Evolutionary conservation across 2,329 filamentous ascomycete species (phyloP).

Genomic region (Claviceps capensis): DNA sequence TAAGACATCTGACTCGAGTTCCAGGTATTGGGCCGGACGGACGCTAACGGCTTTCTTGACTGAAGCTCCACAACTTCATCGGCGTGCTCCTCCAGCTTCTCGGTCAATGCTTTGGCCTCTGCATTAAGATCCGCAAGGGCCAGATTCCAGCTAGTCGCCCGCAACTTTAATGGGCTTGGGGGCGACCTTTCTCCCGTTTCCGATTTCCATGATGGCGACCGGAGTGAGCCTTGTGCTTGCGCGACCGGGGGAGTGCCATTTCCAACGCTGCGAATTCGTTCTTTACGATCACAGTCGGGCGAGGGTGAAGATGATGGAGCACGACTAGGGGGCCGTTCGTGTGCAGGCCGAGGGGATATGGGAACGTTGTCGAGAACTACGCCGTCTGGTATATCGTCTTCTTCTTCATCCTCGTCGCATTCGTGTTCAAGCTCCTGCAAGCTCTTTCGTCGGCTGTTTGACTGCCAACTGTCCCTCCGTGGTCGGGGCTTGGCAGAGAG

Average conservation of each 20-base stretch:
- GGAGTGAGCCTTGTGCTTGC: conserved; percentile 43
- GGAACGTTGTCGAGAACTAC: conserved; percentile 71
- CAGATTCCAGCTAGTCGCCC: conserved; percentile 63
- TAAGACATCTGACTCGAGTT: conserved; percentile 20
- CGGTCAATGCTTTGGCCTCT: conserved; percentile 62
- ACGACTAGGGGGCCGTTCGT: conserved; percentile 40
- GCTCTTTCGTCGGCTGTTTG: conserved; percentile 50
- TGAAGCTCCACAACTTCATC: conserved; percentile 39
- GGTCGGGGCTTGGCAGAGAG: conserved; percentile 20
- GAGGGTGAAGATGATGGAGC: conserved; percentile 40
- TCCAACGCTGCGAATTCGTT: conserved; percentile 41
- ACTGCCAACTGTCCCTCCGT: conserved; percentile 59
- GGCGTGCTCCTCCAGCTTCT: conserved; percentile 68
- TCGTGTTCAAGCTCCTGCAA: conserved; percentile 60
- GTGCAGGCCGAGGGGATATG: conserved; percentile 55
- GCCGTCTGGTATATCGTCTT: conserved; percentile 66
- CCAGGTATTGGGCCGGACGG: conserved; percentile 27
- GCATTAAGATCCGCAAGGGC: conserved; percentile 54
- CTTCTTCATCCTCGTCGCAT: conserved; percentile 61
- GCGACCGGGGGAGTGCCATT: conserved; percentile 50
- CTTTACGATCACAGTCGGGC: conserved; percentile 36
- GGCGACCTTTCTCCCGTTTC: conserved; percentile 25
- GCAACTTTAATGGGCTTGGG: conserved; percentile 32
- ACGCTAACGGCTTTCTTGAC: conserved; percentile 15
- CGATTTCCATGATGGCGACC: conserved; percentile 41